Evolutionary conservation across 306 rosid species (phyloP).

Genomic region (Sindora glabra): DNA sequence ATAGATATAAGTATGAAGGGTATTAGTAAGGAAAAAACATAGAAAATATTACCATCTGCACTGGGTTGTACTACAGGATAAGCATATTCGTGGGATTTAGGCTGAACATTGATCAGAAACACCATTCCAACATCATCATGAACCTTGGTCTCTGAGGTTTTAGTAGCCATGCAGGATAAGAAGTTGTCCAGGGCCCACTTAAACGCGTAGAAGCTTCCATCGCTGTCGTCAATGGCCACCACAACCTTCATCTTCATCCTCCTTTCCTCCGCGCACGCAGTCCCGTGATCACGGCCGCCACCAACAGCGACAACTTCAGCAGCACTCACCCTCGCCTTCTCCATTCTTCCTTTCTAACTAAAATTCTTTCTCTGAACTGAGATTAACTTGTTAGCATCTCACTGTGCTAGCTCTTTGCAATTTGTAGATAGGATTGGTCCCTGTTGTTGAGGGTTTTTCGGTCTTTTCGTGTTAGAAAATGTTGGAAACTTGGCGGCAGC

Average conservation of each 20-base stretch:
- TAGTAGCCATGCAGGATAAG: not conserved
- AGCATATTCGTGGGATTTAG: conserved; percentile 20
- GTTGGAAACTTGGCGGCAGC: not conserved
- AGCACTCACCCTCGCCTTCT: not conserved
- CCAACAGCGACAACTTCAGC: not conserved
- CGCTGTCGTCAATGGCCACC: conserved; percentile 49
- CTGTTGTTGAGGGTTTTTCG: not conserved
- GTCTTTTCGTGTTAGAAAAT: not conserved
- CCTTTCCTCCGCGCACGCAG: not conserved
- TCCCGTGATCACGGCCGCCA: not conserved
- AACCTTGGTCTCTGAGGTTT: not conserved
- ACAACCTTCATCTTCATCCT: conserved; percentile 27
- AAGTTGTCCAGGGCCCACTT: conserved; percentile 33
- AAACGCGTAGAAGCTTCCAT: conserved; percentile 31
- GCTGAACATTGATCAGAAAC: conserved; percentile 31
- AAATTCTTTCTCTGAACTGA: too few species aligned
- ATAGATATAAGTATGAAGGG: too few species aligned
- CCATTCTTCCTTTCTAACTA: not conserved
- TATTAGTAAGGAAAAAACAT: not conserved
- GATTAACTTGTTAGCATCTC: not conserved
- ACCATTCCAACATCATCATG: conserved; percentile 5
- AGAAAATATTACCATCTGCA: conserved; percentile 4
- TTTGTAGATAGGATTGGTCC: not conserved
- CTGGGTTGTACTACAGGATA: conserved; percentile 25
- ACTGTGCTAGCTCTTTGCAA: not conserved